These are phyloP conservation scores for Dryadomyces quercus-mongolicae DNA, from an alignment of 2,329 filamentous ascomycete genomes.

Conservation along the genomic window DNA sequence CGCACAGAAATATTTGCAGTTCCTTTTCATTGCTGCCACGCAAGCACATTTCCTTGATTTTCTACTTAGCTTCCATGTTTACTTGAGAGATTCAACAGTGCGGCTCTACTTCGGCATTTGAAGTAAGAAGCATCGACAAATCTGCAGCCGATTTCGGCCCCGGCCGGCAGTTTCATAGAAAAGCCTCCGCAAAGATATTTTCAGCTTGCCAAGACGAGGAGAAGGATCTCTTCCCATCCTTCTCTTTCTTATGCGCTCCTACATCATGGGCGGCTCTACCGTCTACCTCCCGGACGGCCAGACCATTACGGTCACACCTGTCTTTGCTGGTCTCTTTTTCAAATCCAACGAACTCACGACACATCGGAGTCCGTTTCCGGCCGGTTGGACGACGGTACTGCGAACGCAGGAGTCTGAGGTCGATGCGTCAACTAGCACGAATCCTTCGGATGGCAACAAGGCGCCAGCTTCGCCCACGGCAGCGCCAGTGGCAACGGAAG, in stretches of 20 bases:
- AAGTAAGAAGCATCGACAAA: not conserved
- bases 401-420: constrained; percentile 47
- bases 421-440: not conserved
- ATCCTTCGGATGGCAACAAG: not conserved
- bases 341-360: constrained; percentile 65
- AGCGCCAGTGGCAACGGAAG: no score
- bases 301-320: constrained; percentile 65
- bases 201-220: not conserved
- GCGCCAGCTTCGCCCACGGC: not conserved
- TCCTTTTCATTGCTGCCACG: constrained; percentile 15
- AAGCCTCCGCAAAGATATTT: not conserved
- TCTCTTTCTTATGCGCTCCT: not conserved
- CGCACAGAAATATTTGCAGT: no score
- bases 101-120: no score
- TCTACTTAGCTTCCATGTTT: no score
- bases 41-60: no score
- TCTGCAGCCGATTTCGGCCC: not conserved
- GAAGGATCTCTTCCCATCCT: not conserved
- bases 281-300: constrained; percentile 81
- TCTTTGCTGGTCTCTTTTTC: constrained; percentile 88
- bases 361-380: constrained; percentile 60
- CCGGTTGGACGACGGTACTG: constrained; percentile 83
- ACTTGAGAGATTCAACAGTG: no score
- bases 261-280: constrained; percentile 22
- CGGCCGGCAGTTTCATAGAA: not conserved